These are phyloP conservation scores for Coemansia sp. DNA, from an alignment of 192 early-diverging fungal species.

Conservation along the genomic window DNA sequence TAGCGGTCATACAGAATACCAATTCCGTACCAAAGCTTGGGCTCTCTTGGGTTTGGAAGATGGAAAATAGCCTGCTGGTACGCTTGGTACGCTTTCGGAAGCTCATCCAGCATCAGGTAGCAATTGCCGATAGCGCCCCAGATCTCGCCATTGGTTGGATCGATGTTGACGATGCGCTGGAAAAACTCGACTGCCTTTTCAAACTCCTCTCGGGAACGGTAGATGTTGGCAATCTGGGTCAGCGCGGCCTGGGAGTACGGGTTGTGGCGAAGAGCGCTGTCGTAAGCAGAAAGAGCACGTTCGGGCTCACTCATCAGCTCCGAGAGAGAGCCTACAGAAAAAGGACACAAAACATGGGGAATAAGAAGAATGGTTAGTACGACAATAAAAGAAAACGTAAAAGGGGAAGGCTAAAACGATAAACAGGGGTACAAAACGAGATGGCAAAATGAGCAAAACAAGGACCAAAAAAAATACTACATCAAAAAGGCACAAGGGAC, in stretches of 20 bases:
- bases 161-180: constrained; percentile 79
- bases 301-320: constrained; percentile 79
- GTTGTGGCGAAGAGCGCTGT: constrained; percentile 88
- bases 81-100: constrained; percentile 90
- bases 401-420: too few relatives aligned
- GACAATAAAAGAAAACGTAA: too few relatives aligned
- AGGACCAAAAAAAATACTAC: not conserved
- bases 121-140: constrained; percentile 96
- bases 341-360: too few relatives aligned
- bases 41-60: constrained; percentile 91
- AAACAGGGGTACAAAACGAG: too few relatives aligned
- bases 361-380: too few relatives aligned
- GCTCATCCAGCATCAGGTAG: constrained; percentile 93
- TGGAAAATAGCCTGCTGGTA: constrained; percentile 97
- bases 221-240: constrained; percentile 79
- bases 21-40: constrained; percentile 99
- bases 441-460: too few relatives aligned
- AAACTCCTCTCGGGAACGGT: constrained; percentile 81
- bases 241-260: constrained; percentile 84
- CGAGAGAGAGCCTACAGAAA: constrained; percentile 61
- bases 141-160: constrained; percentile 85
- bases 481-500: not conserved
- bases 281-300: constrained; percentile 82
- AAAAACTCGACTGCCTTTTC: constrained; percentile 88
- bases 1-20: constrained; percentile 97